Conservation (phyloP, 805 yeast species). For the Starmerella roubikii region DNA sequence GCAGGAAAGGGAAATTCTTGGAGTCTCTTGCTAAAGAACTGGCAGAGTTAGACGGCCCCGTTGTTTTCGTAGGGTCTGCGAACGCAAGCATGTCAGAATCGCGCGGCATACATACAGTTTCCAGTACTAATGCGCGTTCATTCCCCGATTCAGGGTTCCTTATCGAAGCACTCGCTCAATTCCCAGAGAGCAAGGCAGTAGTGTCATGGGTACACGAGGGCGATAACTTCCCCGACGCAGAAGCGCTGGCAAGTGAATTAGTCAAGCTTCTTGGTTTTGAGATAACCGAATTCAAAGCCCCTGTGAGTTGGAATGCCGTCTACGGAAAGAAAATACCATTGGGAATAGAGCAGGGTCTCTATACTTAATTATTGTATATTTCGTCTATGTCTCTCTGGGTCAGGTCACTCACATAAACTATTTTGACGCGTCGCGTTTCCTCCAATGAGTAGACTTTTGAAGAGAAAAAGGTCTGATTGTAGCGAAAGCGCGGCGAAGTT, state of each 20-base stretch:
- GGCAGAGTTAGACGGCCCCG: no score
- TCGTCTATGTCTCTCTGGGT: neutral
- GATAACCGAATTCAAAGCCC: conserved; percentile 25
- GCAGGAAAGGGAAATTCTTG: conserved; percentile 38
- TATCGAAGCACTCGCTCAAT: conserved; percentile 19
- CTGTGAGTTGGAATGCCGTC: conserved; percentile 72
- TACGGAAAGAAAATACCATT: conserved; percentile 63
- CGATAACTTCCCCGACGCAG: conserved; percentile 68
- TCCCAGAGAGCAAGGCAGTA: conserved; percentile 18
- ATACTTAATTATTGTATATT: conserved; percentile 31
- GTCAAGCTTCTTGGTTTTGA: conserved; percentile 23
- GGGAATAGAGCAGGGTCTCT: conserved; percentile 68
- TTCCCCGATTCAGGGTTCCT: conserved; percentile 27
- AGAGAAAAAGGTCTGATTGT: neutral
- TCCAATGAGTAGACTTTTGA: neutral
- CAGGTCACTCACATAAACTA: no score
- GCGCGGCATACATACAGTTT: no score
- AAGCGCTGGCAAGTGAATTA: conserved; percentile 33
- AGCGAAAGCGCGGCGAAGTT: neutral
- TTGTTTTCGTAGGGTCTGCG: conserved; percentile 56
- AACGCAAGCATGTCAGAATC: conserved; percentile 40
- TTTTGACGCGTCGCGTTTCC: no score
- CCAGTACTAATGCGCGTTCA: no score
- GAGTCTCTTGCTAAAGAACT: conserved; percentile 34
- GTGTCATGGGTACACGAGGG: conserved; percentile 73